Percentiles rank a stretch among this genome's conserved stretches.
phyloP scores from a whole-genome alignment of 148 eudicot genomes.

The Vaccinium vitisidaea region DNA sequence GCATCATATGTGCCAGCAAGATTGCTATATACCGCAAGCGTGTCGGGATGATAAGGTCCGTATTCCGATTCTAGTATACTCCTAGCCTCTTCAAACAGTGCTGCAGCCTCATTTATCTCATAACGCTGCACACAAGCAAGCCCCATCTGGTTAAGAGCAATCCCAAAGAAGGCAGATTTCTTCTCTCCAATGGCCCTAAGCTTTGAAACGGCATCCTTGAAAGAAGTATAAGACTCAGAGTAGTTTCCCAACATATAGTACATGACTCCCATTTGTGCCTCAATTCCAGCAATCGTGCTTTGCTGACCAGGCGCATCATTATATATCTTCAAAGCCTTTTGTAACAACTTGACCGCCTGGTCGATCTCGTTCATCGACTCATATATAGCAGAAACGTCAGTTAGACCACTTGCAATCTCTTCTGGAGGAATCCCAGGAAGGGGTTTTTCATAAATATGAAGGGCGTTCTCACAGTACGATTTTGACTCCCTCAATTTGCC shows the following conservation, averaged over 20 bases:
- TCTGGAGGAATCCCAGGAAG: conserved; percentile 77
- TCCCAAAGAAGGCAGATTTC: conserved; percentile 92
- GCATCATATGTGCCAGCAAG: conserved; percentile 99
- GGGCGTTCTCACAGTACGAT: conserved; percentile 93
- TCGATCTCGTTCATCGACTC: conserved; percentile 97
- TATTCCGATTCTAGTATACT: conserved; percentile 76
- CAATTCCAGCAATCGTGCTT: conserved; percentile 91
- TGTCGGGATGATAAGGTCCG: conserved; percentile 93
- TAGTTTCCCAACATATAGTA: conserved; percentile 85
- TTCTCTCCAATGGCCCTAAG: conserved; percentile 88
- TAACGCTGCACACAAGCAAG: conserved; percentile 91
- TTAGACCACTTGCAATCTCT: conserved; percentile 88
- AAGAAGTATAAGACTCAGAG: conserved; percentile 66
- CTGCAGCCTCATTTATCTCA: conserved; percentile 77
- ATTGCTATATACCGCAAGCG: conserved; percentile 94
- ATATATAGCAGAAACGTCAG: conserved; percentile 87
- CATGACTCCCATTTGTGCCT: conserved; percentile 98
- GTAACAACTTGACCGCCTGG: conserved; percentile 75
- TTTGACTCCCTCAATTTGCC: conserved; percentile 88
- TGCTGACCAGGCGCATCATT: conserved; percentile 93
- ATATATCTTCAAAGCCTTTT: conserved; percentile 87
- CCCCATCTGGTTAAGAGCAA: conserved; percentile 98
- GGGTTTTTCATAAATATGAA: conserved; percentile 76
- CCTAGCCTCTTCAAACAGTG: conserved; percentile 90
- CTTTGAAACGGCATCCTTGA: conserved; percentile 66